Percentiles rank a stretch among this genome's conserved stretches.
phyloP scores from a whole-genome alignment of 2,329 filamentous ascomycete species.

The Metarhizium brunneum region DNA sequence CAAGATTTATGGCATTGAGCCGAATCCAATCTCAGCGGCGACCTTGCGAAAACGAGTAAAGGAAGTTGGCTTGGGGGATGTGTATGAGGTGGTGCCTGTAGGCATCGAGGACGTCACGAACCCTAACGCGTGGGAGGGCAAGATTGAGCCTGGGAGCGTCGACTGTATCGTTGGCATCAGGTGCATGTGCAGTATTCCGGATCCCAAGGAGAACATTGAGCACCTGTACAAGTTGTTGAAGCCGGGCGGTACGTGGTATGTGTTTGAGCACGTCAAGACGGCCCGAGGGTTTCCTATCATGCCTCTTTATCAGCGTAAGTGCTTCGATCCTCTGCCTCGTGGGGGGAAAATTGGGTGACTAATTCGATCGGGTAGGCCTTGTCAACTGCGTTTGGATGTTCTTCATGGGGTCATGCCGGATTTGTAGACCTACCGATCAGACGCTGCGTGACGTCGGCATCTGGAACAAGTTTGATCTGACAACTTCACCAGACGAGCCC shows the following conservation, averaged over 20 bases:
- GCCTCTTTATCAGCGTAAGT: slow-evolving; percentile 42
- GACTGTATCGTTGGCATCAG: slow-evolving; percentile 53
- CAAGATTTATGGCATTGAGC: slow-evolving; percentile 55
- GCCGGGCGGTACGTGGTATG: slow-evolving; percentile 52
- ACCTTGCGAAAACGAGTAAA: slow-evolving; percentile 36
- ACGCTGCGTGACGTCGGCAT: slow-evolving; percentile 38
- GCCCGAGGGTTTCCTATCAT: slow-evolving; percentile 30
- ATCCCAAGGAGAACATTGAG: slow-evolving; percentile 44
- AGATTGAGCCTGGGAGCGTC: slow-evolving; percentile 40
- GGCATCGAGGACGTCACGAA: slow-evolving; percentile 50
- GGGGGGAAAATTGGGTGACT: neutral
- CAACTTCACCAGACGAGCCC: slow-evolving; percentile 27
- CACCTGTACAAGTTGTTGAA: slow-evolving; percentile 49
- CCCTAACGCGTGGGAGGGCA: slow-evolving; percentile 30
- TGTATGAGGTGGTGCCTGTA: slow-evolving; percentile 53
- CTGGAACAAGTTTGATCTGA: slow-evolving; percentile 41
- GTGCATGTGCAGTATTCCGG: slow-evolving; percentile 55
- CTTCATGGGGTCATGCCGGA: slow-evolving; percentile 40
- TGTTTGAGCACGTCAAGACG: slow-evolving; percentile 50
- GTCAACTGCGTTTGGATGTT: slow-evolving; percentile 44
- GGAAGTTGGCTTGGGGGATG: slow-evolving; percentile 41
- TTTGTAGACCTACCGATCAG: slow-evolving; percentile 38
- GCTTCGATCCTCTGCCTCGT: neutral
- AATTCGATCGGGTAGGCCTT: slow-evolving; percentile 25
- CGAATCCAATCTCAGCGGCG: slow-evolving; percentile 44